phyloP scores from a whole-genome alignment of 2,329 filamentous ascomycete genomes.

The Ceratocystis albifundus region DNA sequence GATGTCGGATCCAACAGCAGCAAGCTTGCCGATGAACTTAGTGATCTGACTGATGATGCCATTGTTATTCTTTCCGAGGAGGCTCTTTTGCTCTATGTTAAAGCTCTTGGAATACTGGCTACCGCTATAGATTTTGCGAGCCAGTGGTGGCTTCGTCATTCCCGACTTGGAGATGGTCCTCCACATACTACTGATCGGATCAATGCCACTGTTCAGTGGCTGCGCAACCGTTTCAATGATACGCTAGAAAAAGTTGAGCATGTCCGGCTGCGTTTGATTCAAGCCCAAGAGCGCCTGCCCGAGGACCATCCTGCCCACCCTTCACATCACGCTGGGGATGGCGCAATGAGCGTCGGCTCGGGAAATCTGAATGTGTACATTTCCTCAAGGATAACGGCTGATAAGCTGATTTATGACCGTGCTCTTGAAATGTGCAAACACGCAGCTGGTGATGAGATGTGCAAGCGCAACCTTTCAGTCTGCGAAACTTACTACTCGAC shows the following conservation, averaged over 20 bases:
- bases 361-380: conserved; percentile 70
- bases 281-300: conserved; percentile 74
- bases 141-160: conserved; percentile 77
- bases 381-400: conserved; percentile 80
- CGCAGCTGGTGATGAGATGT: conserved; percentile 90
- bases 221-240: conserved; percentile 87
- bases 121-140: conserved; percentile 94
- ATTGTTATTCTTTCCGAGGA: conserved; percentile 83
- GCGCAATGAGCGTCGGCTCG: conserved; percentile 46
- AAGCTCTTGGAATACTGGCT: conserved; percentile 76
- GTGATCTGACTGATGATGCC: conserved; percentile 74
- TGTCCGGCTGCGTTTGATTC: conserved; percentile 75
- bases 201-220: conserved; percentile 92
- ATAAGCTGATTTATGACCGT: conserved; percentile 96
- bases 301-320: conserved; percentile 78
- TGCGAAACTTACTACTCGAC: conserved; percentile 92
- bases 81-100: conserved; percentile 89
- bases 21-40: conserved; percentile 28
- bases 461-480: conserved; percentile 72
- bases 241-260: conserved; percentile 93
- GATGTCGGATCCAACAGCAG: not conserved
- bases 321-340: conserved; percentile 52
- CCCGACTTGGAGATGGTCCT: conserved; percentile 45
- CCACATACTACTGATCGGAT: conserved; percentile 57
- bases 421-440: conserved; percentile 93